Conservation (phyloP, 495 filamentous ascomycete species). For the Xylaria cubensis region DNA sequence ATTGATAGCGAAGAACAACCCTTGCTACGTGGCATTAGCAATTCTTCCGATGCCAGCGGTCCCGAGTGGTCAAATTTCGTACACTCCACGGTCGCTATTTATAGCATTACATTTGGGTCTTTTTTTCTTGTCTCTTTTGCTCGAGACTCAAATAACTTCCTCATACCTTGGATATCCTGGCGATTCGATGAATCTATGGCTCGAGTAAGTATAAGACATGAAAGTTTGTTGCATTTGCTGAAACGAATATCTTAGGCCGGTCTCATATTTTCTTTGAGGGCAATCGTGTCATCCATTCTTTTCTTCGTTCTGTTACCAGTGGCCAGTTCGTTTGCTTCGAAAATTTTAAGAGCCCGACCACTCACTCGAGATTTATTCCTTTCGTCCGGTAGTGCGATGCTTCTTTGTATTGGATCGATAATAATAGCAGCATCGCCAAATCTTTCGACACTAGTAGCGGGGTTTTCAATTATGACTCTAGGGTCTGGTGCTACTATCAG, state of each 20-base stretch:
- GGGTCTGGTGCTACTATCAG: constrained; percentile 14
- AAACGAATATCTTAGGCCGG: constrained; percentile 6
- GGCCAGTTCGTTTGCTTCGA: constrained; percentile 6
- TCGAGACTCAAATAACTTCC: constrained; percentile 17
- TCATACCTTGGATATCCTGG: constrained; percentile 20
- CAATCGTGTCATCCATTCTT: constrained; percentile 10
- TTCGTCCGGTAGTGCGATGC: not conserved
- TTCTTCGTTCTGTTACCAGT: constrained; percentile 13
- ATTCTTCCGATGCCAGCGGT: not conserved
- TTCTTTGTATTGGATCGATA: constrained; percentile 4
- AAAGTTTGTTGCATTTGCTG: not conserved
- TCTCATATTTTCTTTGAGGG: constrained; percentile 13
- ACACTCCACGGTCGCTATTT: not conserved
- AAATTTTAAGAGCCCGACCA: not conserved
- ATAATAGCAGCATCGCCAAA: constrained; percentile 5
- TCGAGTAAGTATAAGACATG: not conserved
- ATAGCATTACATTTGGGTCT: constrained; percentile 6
- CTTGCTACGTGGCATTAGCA: not conserved
- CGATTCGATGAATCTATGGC: constrained; percentile 17
- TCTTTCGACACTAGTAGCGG: not conserved
- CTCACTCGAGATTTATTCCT: not conserved
- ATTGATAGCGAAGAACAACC: not conserved
- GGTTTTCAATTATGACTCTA: constrained; percentile 13
- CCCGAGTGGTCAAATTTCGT: not conserved
- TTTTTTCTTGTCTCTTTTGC: constrained; percentile 16